phyloP scores from a whole-genome alignment of 768 basidiomycete genomes.

The Mycena leptocephala region DNA sequence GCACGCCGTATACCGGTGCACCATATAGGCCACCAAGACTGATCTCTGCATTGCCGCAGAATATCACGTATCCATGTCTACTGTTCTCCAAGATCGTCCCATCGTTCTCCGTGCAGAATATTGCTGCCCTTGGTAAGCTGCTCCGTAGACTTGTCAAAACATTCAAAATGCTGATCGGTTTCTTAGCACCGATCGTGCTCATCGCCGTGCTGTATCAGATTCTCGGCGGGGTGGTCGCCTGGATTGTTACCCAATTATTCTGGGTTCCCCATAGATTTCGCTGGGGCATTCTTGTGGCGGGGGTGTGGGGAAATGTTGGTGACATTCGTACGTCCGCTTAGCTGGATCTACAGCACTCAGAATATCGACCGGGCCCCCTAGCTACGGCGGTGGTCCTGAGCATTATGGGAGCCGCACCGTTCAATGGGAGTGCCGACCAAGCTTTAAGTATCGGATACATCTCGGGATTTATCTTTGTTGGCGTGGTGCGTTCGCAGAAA shows the following conservation, averaged over 20 bases:
- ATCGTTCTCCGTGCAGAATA: background rate
- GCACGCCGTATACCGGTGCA: background rate
- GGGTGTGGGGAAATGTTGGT: conserved; percentile 1
- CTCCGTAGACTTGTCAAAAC: background rate
- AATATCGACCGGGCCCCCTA: background rate
- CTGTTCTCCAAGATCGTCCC: conserved; percentile 23
- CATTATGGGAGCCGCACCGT: background rate
- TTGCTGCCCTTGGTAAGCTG: background rate
- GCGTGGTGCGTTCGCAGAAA: background rate
- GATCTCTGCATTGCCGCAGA: background rate
- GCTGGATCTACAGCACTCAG: background rate
- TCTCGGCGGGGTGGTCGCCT: background rate
- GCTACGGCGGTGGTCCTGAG: conserved; percentile 9
- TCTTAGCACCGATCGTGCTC: background rate
- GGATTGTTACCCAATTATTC: conserved; percentile 6
- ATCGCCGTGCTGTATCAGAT: background rate
- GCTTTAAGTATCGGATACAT: background rate
- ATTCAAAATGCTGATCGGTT: background rate
- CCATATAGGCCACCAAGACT: background rate
- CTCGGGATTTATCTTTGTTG: background rate
- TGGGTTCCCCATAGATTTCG: conserved; percentile 14
- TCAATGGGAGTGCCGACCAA: background rate
- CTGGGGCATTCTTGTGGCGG: background rate
- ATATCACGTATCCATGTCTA: conserved; percentile 9
- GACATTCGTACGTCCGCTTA: background rate